Conservation (phyloP, 1,284 basidiomycete species). For the Malassezia cuniculi region DNA sequence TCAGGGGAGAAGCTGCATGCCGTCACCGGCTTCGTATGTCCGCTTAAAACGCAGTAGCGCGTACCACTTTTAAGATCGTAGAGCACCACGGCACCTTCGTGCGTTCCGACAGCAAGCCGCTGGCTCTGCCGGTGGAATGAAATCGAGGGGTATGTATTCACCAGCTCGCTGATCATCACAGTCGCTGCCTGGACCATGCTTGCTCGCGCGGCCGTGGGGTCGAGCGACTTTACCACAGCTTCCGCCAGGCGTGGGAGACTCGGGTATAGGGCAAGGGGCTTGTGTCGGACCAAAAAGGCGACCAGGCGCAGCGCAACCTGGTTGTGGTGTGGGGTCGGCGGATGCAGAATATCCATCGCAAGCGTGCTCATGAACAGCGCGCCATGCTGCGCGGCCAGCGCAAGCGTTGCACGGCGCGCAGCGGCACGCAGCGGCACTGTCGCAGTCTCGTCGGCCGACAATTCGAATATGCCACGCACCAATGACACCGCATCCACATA, state of each 20-base stretch:
- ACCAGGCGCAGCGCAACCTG: slow-evolving; percentile 83
- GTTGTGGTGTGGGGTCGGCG: slow-evolving; percentile 63
- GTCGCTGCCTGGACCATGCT: slow-evolving; percentile 80
- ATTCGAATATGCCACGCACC: slow-evolving; percentile 66
- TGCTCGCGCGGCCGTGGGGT: slow-evolving; percentile 76
- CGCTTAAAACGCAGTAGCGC: slow-evolving; percentile 82
- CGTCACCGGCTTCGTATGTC: slow-evolving; percentile 50
- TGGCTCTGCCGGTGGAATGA: slow-evolving; percentile 78
- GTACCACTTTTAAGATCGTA: slow-evolving; percentile 94
- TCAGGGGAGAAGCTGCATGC: slow-evolving; percentile 64
- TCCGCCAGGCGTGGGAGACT: slow-evolving; percentile 79
- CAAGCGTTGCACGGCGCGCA: slow-evolving; percentile 67
- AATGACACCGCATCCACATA: slow-evolving; percentile 83
- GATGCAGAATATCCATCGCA: slow-evolving; percentile 74
- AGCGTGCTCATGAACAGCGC: slow-evolving; percentile 89
- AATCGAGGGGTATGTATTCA: slow-evolving; percentile 70
- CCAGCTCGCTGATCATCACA: slow-evolving; percentile 66
- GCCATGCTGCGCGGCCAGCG: slow-evolving; percentile 70
- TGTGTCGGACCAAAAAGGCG: slow-evolving; percentile 79
- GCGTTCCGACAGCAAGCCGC: slow-evolving; percentile 80
- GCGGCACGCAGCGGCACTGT: slow-evolving; percentile 20
- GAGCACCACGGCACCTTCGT: slow-evolving; percentile 70
- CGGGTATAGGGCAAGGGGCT: slow-evolving; percentile 70
- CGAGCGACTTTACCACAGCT: slow-evolving; percentile 88
- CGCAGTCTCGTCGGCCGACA: slow-evolving; percentile 65